Percentiles rank a stretch among this genome's conserved stretches.
Evolutionary conservation across 2,329 filamentous ascomycete species (phyloP).

Genomic region (Ophiostoma australiae): DNA sequence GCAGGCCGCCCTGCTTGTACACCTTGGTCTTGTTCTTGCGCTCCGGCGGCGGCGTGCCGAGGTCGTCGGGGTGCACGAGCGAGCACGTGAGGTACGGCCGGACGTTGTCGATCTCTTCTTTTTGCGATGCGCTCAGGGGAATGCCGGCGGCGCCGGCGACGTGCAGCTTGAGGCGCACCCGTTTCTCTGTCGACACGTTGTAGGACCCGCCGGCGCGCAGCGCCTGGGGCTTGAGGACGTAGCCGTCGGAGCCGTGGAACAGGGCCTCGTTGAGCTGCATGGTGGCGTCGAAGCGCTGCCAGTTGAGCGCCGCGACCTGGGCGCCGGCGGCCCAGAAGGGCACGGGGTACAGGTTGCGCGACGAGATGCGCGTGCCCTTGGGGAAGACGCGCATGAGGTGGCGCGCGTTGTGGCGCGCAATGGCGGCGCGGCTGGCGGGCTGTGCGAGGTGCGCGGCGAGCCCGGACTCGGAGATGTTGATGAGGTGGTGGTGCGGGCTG

Average conservation of each 20-base stretch:
- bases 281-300: slow-evolving; percentile 10
- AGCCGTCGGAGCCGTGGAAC: slow-evolving; percentile 3
- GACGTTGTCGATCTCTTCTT: neutral
- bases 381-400: slow-evolving; percentile 14
- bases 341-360: slow-evolving; percentile 8
- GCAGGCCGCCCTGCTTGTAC: slow-evolving; percentile 8
- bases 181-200: neutral
- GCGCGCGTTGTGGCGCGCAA: slow-evolving; percentile 10
- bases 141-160: slow-evolving; percentile 5
- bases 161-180: neutral
- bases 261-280: slow-evolving; percentile 10
- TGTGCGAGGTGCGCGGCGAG: neutral
- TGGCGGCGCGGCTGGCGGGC: slow-evolving; percentile 5
- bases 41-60: neutral
- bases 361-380: slow-evolving; percentile 12
- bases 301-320: slow-evolving; percentile 10
- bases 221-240: neutral
- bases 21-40: neutral
- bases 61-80: slow-evolving; percentile 9
- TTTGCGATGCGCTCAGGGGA: neutral
- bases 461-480: slow-evolving; percentile 9
- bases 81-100: slow-evolving; percentile 9
- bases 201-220: slow-evolving; percentile 3
- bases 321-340: slow-evolving; percentile 10
- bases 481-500: slow-evolving; percentile 1